phyloP scores from a whole-genome alignment of 2,329 filamentous ascomycete genomes.

The Tympanopsis confertula region DNA sequence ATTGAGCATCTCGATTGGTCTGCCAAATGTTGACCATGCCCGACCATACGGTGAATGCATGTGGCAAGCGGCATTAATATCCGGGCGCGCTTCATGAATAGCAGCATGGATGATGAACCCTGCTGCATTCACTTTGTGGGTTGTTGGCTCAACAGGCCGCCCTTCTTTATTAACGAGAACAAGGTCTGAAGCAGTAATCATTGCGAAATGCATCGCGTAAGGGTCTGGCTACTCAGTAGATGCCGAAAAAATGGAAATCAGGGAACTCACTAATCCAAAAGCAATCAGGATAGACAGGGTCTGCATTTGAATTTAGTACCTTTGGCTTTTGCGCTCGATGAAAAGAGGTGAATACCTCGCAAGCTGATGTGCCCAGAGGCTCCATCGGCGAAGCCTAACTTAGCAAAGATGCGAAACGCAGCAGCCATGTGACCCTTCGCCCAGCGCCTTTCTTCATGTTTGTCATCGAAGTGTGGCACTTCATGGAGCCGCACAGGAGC shows the following conservation, averaged over 20 bases:
- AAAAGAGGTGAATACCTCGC: too few species aligned
- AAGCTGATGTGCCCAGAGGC: too few species aligned
- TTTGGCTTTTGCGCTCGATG: too few species aligned
- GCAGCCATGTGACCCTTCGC: slow-evolving; percentile 41
- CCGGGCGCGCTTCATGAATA: slow-evolving; percentile 44
- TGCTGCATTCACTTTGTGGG: too few species aligned
- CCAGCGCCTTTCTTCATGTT: too few species aligned
- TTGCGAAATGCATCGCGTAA: slow-evolving; percentile 48
- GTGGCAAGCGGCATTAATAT: slow-evolving; percentile 45
- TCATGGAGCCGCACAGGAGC: too few species aligned
- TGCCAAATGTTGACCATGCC: slow-evolving; percentile 50
- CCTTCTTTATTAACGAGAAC: slow-evolving; percentile 53
- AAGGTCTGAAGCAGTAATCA: slow-evolving; percentile 52
- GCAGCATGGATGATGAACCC: slow-evolving; percentile 51
- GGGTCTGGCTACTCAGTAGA: too few species aligned
- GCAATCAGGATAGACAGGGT: slow-evolving; percentile 45
- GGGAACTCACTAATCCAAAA: slow-evolving; percentile 63
- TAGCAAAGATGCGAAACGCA: slow-evolving; percentile 46
- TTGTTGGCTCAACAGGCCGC: slow-evolving; percentile 23
- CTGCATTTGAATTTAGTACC: too few species aligned
- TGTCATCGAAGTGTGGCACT: too few species aligned
- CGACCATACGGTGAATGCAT: slow-evolving; percentile 46
- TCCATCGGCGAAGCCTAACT: slow-evolving; percentile 46
- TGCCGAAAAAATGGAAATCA: too few species aligned
- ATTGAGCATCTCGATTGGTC: slow-evolving; percentile 43